Conservation (phyloP, 192 early-diverging fungal genomes). For the Cladochytrium replicatum region DNA sequence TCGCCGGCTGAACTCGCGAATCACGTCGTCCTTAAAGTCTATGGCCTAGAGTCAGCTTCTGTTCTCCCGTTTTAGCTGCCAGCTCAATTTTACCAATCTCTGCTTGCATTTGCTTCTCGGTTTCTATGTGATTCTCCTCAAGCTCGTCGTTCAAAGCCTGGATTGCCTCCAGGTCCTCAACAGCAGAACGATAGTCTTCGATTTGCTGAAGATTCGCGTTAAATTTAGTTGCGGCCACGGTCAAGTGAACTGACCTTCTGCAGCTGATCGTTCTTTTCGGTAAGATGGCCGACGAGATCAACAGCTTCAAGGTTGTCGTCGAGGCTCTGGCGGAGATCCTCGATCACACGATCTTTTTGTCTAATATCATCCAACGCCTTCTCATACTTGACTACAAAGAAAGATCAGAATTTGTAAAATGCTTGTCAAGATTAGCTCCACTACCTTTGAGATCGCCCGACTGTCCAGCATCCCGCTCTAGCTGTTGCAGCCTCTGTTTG, state of each 20-base stretch:
- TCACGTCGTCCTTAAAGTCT: slow-evolving; percentile 59
- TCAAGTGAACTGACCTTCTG: slow-evolving; percentile 34
- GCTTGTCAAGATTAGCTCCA: no score
- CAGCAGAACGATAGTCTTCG: slow-evolving; percentile 63
- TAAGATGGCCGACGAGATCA: slow-evolving; percentile 73
- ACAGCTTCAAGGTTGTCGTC: slow-evolving; percentile 76
- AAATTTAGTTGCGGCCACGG: no score
- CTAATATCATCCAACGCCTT: slow-evolving; percentile 44
- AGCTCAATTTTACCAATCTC: slow-evolving; percentile 74
- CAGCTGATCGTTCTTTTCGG: slow-evolving; percentile 72
- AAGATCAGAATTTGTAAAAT: no score
- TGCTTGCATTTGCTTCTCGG: slow-evolving; percentile 70
- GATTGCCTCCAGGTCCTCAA: slow-evolving; percentile 84
- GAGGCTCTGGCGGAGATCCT: slow-evolving; percentile 70
- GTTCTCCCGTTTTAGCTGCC: no score
- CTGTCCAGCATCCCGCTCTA: slow-evolving; percentile 59
- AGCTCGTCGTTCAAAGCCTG: slow-evolving; percentile 86
- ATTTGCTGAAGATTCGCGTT: slow-evolving; percentile 54
- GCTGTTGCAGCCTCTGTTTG: slow-evolving; percentile 45
- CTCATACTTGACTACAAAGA: slow-evolving; percentile 34
- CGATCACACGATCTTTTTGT: slow-evolving; percentile 61
- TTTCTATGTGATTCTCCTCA: slow-evolving; percentile 85
- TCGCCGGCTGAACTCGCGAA: slow-evolving; percentile 48
- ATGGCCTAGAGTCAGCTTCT: no score
- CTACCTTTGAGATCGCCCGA: slow-evolving; percentile 49